Base-by-base conservation (phyloP, 768 basidiomycete species). In the Leccinum longicurvipes region DNA sequence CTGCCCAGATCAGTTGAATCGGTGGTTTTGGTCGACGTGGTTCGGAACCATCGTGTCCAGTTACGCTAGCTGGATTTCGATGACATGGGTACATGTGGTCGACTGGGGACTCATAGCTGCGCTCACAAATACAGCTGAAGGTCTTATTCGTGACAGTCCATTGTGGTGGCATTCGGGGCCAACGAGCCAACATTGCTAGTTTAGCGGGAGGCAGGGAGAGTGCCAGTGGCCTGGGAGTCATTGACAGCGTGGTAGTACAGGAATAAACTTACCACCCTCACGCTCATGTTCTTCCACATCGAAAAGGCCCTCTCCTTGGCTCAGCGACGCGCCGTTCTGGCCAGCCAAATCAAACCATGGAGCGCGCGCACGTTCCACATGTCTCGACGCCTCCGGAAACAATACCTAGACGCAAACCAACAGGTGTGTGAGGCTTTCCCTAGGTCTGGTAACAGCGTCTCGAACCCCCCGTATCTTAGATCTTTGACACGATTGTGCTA, bases 381-480 rank as follows among this genome's bases (percentile, higher is more conserved):
- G n/a, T 76, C 83, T 2, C 53, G 62, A 24, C 36, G 34, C 34
- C 57, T 61, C 44, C 48, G 51, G 23, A 51, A 66, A n/a, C 72
- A 82, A 6, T 85, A 79, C 61, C 58, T 75, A 39, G 71, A 80
- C 29, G 81, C 77, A 8, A 71, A 76, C 63, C 69, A 68, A 51
- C 67, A 76, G 70, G 84, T 84, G 62, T 29, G 56, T 3, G 9
- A 17, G 14, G 12, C 12, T 19, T 17, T 27, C 29, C n/a, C 19
- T 6, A 25, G 15, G 14, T 21, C 19, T 32, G 7, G 14, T 17
- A 14, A 51, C 17, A 34, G 12, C 17, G 15, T 56, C 36, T 36
- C 48, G 5, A 55, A 50, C 21, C 12, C 25, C n/a, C 47, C 29
- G 11, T 12, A 7, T 17, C n/a, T 32, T 53, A 79, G 77, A 72